Base-by-base conservation (phyloP, 257 asterid genomes). In the Parsonsia alboflavescens region DNA sequence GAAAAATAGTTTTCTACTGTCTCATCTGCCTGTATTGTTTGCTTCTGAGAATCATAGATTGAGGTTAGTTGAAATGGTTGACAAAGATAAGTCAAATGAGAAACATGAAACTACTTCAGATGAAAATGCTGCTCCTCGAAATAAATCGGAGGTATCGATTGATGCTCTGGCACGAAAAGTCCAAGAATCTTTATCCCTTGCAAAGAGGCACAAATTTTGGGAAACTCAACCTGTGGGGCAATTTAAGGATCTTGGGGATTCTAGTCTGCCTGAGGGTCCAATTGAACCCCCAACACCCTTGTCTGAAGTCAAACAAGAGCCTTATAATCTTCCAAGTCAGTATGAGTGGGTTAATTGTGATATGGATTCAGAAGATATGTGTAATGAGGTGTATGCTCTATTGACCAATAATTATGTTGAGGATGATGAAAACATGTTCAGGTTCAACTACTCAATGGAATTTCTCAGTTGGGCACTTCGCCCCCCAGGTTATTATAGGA, bases 181-280 rank as follows among this genome's bases (percentile, higher is more conserved):
- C 68, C 97, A 88, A 80, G 96, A 88, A 77, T 87, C 97, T 30
- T 86, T 86, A 52, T 87, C 97, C 1, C 88, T 87, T 54, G 83
- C 91, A 17, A 90, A 56, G 76, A 75, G 76, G 59, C 91, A 87
- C 30, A 87, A 79, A 79, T 87, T 87, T 70, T 87, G 91, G 91
- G 89, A 85, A 71, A 82, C 87, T 8, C 90, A 86, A 65, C 91
- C 91, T 21, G 91, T 86, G 53, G 91, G 89, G n/a, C 91, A 86
- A 24, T 85, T 83, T 44, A 83, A 72, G 75, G 88, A 85, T 77
- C 64, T 82, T 24, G 86, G 85, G n/a, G 72, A 87, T 74, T 45
- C 78, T 41, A 85, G 75, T 72, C 73, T 85, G 45, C 85, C 86
- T 3, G 91, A 81, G 81, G 91, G 91, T 1, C 89, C 88, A 15